Base-by-base conservation (phyloP, 768 basidiomycete genomes). In the Tephrocybe sp. region DNA sequence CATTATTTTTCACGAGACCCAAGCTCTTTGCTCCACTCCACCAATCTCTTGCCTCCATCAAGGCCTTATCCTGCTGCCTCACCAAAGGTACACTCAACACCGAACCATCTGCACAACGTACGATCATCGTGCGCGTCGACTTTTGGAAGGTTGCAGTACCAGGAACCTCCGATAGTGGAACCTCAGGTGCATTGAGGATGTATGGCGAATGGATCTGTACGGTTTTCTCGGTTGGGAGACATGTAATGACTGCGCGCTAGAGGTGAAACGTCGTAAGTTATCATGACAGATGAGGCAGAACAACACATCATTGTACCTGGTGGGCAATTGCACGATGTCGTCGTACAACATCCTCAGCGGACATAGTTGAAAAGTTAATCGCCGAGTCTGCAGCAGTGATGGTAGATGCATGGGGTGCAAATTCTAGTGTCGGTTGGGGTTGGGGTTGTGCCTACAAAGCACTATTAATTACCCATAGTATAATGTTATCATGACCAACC, bases 261-360 rank as follows among this genome's bases (percentile, higher is more conserved):
- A 44, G 31, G 6, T n/a, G 16, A 19, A 48, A 23, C 31, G 31
- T 29, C 43, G 24, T 47, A 19, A 40, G 34, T 22, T 44, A 4
- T 10, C 5, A 15, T 1, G 16, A 42, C 11, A 46, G 19, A 23
- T 24, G 45, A 15, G 18, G 2, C 0, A 33, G 21, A n/a, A 25
- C 1, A 43, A 21, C 4, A 34, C 15, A 34, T 34, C 4, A 22
- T 1, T 1, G 24, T 41, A 85, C 84, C 67, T 92, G 89, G 55
- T 91, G 88, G 8, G 74, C 71, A 33, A 91, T 79, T 0, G 82
- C 90, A 24, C 82, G 73, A 58, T 83, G 75, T 3, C 77, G 68
- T 16, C 79, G 67, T 6, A 75, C 71, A 21, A 92, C 74, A 11
- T 70, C 65, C 18, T 70, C 64, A 1, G 88, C 87, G 8, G 78